Conservation (phyloP, 1,284 basidiomycete species). For the Leccinum laetum region DNA sequence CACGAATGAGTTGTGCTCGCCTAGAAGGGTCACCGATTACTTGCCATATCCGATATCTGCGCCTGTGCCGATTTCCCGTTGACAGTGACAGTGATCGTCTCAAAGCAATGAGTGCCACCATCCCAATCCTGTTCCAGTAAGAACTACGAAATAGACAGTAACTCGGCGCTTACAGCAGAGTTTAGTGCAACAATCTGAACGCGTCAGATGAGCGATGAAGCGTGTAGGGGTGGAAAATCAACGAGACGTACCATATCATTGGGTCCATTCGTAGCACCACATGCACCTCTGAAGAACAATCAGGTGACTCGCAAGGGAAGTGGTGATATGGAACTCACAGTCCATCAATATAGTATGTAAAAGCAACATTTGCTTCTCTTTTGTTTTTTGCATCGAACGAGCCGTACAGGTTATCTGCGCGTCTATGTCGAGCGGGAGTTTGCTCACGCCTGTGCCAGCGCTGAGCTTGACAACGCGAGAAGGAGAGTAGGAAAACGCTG, state of each 20-base stretch:
- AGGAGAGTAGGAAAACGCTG: constrained; percentile 18
- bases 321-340: constrained; percentile 16
- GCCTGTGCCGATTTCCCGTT: constrained; percentile 54
- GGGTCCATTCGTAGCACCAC: constrained; percentile 23
- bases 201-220: background rate
- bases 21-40: constrained; percentile 3
- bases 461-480: constrained; percentile 12
- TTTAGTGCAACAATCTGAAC: constrained; percentile 47
- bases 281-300: constrained; percentile 26
- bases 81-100: constrained; percentile 54
- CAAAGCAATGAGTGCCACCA: constrained; percentile 48
- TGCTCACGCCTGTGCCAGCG: constrained; percentile 11
- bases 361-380: constrained; percentile 18
- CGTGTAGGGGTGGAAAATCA: background rate
- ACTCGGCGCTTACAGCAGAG: constrained; percentile 29
- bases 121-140: constrained; percentile 35
- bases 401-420: background rate
- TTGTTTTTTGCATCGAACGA: constrained; percentile 12
- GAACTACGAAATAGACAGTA: background rate
- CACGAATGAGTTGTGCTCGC: background rate
- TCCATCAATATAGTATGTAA: constrained; percentile 31
- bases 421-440: constrained; percentile 9
- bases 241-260: constrained; percentile 26
- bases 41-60: constrained; percentile 52
- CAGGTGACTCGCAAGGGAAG: background rate